Evolutionary conservation across 768 basidiomycete species (phyloP), one percentile per base, ranked within the genome.

Genomic region (Tulasnella sp.): DNA sequence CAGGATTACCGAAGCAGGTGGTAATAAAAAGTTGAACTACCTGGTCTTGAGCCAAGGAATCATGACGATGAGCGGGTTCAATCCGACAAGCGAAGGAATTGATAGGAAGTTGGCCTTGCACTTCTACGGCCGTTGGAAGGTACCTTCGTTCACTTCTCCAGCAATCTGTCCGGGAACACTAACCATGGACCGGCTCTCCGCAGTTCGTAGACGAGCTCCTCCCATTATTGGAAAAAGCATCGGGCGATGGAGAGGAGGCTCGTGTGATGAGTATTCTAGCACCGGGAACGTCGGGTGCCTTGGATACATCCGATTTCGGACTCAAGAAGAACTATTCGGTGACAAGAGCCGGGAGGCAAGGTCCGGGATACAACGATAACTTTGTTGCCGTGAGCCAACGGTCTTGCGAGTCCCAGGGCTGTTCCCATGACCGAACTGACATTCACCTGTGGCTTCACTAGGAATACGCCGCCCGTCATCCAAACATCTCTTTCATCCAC

Each of bases 101-200:
- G 81, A 82, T 54, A 69, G 31, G 54, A 82, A 82, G 74, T 50
- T 82, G 18, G 81, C 81, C 0, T 64, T 82, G 48, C 81, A 82
- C 44, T 81, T 82, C 37, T 82, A 82, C 44, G 46, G 75, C 12
- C 18, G 81, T 6, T 82, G 80, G 80, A 82, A 82, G 77, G 77
- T 78, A n/a, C n/a, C n/a, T n/a, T n/a, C 5, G 40, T 42, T 8
- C 6, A 0, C 18, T 50, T 40, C 11, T 11, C 11, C n/a, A 64
- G 41, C 40, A 40, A 16, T 14, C 48, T 41, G 16, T 8, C 9
- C 42, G 20, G 80, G 46, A 60, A 37, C 5, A 0, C 44, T 44
- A 12, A 78, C 42, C 50, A 46, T 46, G 12, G 8, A 9, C 7
- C 42, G 58, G 60, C 50, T 40, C 12, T 69, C 64, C 28, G 34